Evolutionary conservation across 331 rosid species (phyloP), one percentile per base, ranked within the genome.

Genomic region (Arachis monticola): DNA sequence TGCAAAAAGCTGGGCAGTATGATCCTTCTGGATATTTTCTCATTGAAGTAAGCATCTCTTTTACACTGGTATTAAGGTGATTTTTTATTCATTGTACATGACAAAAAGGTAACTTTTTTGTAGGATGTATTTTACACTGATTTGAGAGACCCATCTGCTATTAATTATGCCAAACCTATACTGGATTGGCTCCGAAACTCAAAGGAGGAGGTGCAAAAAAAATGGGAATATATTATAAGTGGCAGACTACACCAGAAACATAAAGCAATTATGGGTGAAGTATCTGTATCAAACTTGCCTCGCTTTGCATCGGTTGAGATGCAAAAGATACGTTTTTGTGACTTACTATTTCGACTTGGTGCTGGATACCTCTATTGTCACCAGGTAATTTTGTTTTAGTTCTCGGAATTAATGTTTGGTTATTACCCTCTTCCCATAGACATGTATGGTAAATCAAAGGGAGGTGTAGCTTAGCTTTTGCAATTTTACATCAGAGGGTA

Each of bases 21-120:
- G 92, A 90, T 69, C 85, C 87, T 75, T 91, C 97, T 67, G 97
- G 97, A 75, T 94, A 90, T 83, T 94, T 94, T 72, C 93, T 94
- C 78, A 83, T 94, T 70, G 98, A 94, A 83, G 98, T 91, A 78
- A 80, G 83, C 44, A 70, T 7, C 65, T 72, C 31, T 38, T 13
- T 47, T 48, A 31, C 75, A 67, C 70, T 77, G 76, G 61, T 56
- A 32, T 69, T 58, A 32, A 72, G 69, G 59, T 70, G 56, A 69
- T 31, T 60, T 44, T 58, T 71, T 76, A 64, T 60, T 55, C 61
- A 31, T 63, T 51, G 22, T 72, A 64, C 45, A 7, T 72, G 67
- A 83, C 52, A 14, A 72, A 60, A 45, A 53, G 71, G 71, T 60
- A 41, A 10, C 67, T 67, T 67, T 56, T 69, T 13, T 81, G 77